Conservation (phyloP, 352 stramenopile genomes). For the Phytophthora nicotianae region DNA sequence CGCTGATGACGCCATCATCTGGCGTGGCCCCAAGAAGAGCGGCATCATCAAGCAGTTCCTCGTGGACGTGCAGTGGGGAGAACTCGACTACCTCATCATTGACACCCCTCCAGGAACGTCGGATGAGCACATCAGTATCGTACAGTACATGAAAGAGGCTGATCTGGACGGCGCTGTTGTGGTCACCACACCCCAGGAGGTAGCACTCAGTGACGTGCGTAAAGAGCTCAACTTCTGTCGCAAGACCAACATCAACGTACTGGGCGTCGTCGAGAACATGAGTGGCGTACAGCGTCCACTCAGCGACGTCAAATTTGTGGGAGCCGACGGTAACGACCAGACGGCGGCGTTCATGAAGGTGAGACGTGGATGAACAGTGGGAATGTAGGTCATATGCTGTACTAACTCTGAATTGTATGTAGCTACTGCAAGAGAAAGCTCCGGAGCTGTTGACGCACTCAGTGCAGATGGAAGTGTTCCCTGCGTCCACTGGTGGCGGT, state of each 20-base stretch:
- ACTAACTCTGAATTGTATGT: slow-evolving; percentile 10
- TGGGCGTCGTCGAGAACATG: slow-evolving; percentile 99
- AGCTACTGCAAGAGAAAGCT: slow-evolving; percentile 87
- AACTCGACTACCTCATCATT: slow-evolving; percentile 99
- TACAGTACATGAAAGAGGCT: slow-evolving; percentile 98
- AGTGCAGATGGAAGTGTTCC: slow-evolving; percentile 93
- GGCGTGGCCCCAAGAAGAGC: slow-evolving; percentile 99
- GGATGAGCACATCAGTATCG: slow-evolving; percentile 99
- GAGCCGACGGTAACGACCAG: slow-evolving; percentile 54
- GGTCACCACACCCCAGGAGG: slow-evolving; percentile 99
- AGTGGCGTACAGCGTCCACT: slow-evolving; percentile 90
- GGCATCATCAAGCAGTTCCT: slow-evolving; percentile 99
- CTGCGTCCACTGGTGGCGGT: slow-evolving; percentile 81
- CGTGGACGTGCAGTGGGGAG: slow-evolving; percentile 99
- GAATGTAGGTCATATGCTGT: neutral
- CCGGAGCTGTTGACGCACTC: slow-evolving; percentile 73
- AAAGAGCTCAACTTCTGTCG: slow-evolving; percentile 99
- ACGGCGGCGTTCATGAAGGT: slow-evolving; percentile 72
- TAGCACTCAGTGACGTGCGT: slow-evolving; percentile 98
- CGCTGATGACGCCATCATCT: slow-evolving; percentile 99
- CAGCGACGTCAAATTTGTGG: slow-evolving; percentile 72
- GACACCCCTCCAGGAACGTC: slow-evolving; percentile 99
- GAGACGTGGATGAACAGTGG: neutral
- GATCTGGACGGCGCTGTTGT: slow-evolving; percentile 96
- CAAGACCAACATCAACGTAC: slow-evolving; percentile 92